Evolutionary conservation across 208 protist species (phyloP).

Genomic region (Herpetomonas muscarum): DNA sequence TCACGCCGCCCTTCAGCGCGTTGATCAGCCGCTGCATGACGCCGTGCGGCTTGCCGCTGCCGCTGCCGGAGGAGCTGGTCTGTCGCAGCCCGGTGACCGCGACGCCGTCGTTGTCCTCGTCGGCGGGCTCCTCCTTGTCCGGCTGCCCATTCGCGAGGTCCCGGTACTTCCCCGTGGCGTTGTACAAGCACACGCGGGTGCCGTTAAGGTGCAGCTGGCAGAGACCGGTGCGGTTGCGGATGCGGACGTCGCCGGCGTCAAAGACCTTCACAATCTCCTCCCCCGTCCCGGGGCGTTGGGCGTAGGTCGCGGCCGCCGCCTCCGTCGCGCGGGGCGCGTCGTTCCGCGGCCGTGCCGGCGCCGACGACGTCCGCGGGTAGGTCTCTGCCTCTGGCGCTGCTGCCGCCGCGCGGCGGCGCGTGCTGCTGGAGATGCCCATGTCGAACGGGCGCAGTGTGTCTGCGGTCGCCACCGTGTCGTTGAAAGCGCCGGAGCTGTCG

Average conservation of each 20-base stretch:
- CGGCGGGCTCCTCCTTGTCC: conserved; percentile 1
- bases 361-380: too few species aligned
- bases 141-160: conserved; percentile 23
- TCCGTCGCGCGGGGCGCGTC: too few species aligned
- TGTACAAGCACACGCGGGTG: conserved; percentile 71
- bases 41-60: neutral
- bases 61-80: conserved; percentile 2
- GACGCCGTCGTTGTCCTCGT: neutral
- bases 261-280: conserved; percentile 53
- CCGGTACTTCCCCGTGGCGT: conserved; percentile 78
- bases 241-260: conserved; percentile 45
- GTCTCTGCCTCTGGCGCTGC: too few species aligned
- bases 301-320: neutral
- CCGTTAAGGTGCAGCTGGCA: conserved; percentile 83
- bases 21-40: conserved; percentile 11
- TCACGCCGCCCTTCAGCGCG: conserved; percentile 9
- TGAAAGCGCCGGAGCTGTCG: too few species aligned
- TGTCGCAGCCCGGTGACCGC: neutral
- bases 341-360: too few species aligned
- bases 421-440: too few species aligned
- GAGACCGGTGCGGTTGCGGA: conserved; percentile 52
- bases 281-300: conserved; percentile 4
- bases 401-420: too few species aligned
- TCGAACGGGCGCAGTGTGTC: too few species aligned
- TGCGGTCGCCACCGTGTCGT: too few species aligned